Evolutionary conservation across 192 early-diverging fungal genomes (phyloP).

Genomic region (Haplosporangium gracile): DNA sequence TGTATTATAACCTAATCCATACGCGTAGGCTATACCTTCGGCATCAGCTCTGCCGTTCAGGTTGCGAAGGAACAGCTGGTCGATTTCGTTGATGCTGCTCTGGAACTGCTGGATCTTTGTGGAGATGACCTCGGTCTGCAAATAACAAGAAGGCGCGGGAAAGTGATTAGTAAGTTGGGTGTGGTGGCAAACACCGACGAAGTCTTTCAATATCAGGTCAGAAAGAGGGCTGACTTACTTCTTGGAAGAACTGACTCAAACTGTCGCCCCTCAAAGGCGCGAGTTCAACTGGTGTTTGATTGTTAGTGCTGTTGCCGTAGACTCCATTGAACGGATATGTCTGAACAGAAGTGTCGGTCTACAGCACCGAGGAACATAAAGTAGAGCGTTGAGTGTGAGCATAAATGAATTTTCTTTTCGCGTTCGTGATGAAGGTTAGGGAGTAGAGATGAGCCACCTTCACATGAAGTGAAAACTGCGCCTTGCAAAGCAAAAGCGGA

Average conservation of each 20-base stretch:
- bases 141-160: background rate
- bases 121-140: conserved; percentile 50
- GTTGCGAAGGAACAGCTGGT: conserved; percentile 42
- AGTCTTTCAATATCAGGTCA: no score
- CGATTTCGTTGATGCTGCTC: conserved; percentile 38
- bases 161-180: background rate
- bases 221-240: conserved; percentile 9
- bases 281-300: conserved; percentile 36
- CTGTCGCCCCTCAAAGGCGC: conserved; percentile 42
- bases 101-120: conserved; percentile 55
- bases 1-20: background rate
- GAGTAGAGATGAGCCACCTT: background rate
- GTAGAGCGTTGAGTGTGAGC: background rate
- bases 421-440: background rate
- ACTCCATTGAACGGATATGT: conserved; percentile 8
- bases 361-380: background rate
- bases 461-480: background rate
- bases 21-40: conserved; percentile 3
- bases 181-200: background rate
- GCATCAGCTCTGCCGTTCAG: conserved; percentile 14
- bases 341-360: conserved; percentile 7
- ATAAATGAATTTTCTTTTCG: background rate
- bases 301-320: conserved; percentile 8
- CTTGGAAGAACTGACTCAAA: conserved; percentile 49
- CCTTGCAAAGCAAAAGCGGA: background rate